A percentile compares a stretch with the other conserved stretches of the same genome.
Evolutionary conservation across 352 stramenopile species (phyloP).

Genomic region (Phytophthora europaea): DNA sequence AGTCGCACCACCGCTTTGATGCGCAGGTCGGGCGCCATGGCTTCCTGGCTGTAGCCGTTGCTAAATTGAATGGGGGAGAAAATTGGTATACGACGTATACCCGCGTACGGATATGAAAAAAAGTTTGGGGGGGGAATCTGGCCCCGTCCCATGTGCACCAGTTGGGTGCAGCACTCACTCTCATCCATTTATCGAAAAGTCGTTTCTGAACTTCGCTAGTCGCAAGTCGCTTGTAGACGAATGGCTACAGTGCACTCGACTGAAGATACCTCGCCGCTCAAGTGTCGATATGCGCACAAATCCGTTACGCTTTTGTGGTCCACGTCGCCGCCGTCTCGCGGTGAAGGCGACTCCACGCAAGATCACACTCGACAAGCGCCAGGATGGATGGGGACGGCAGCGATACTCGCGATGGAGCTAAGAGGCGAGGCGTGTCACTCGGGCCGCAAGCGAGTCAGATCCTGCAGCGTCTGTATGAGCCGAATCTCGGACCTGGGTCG

Average conservation of each 20-base stretch:
- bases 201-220: constrained; percentile 23
- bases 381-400: constrained; percentile 14
- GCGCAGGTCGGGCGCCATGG: no score
- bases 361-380: not conserved
- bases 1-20: no score
- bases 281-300: constrained; percentile 12
- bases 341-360: constrained; percentile 21
- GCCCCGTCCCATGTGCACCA: no score
- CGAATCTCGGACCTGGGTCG: constrained; percentile 54
- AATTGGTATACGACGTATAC: no score
- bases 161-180: no score
- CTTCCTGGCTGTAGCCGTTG: no score
- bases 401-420: constrained; percentile 61
- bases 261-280: constrained; percentile 13
- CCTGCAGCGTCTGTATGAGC: constrained; percentile 75
- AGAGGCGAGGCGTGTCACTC: constrained; percentile 55
- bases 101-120: no score
- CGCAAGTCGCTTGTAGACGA: constrained; percentile 18
- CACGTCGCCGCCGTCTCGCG: constrained; percentile 4
- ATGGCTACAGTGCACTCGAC: constrained; percentile 6
- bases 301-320: constrained; percentile 6
- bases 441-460: constrained; percentile 70
- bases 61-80: no score
- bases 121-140: no score
- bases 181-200: not conserved